Percentiles rank a stretch among this genome's conserved stretches.
Conservation (phyloP, 73 alveolate species). For the Paramecium bursaria region DNA sequence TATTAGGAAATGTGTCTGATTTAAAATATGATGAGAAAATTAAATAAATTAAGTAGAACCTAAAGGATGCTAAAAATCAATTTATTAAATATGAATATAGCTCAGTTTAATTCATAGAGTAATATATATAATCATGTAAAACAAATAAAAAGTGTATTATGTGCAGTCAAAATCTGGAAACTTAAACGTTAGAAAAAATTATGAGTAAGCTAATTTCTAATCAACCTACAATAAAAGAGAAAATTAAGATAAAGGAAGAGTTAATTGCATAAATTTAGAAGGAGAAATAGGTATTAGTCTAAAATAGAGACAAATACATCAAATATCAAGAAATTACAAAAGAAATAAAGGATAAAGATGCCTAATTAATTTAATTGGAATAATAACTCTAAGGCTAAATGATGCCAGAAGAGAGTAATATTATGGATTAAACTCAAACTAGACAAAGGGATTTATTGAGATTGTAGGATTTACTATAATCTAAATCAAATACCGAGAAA, state of each 20-base stretch:
- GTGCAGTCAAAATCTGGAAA: slow-evolving; percentile 7
- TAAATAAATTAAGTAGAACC: neutral
- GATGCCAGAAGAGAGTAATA: no score
- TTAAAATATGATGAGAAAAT: neutral
- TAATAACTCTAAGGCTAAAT: no score
- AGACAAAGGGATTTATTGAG: no score
- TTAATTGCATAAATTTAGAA: no score
- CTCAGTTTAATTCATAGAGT: slow-evolving; percentile 21
- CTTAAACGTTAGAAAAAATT: neutral
- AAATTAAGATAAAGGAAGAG: neutral
- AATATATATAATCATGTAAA: neutral
- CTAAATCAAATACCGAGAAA: no score
- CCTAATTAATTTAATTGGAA: no score
- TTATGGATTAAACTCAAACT: no score
- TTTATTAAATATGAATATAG: slow-evolving; percentile 15
- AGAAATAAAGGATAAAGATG: neutral
- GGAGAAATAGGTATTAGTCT: neutral
- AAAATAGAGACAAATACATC: neutral
- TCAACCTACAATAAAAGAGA: neutral
- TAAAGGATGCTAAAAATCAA: slow-evolving; percentile 29
- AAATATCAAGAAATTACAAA: no score
- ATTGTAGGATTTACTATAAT: no score
- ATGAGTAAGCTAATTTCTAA: neutral
- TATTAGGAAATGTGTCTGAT: no score
- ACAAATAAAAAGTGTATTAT: slow-evolving; percentile 26